Base-by-base conservation (phyloP, 345 rosid genomes). In the Euclidium syriacum region DNA sequence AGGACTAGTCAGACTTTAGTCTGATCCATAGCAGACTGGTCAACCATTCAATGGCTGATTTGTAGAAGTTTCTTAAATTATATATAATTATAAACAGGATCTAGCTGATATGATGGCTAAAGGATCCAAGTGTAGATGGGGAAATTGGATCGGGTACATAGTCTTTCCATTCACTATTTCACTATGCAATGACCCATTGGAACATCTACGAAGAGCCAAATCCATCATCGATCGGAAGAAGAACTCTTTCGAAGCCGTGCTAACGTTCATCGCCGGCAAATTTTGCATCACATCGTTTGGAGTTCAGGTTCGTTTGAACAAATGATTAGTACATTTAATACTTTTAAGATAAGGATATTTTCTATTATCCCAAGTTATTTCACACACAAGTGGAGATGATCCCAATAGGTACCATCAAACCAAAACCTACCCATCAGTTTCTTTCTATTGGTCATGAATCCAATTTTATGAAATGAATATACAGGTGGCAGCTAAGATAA, bases 71-170 rank as follows among this genome's bases (percentile, higher is more conserved):
- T n/a, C n/a, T n/a, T n/a, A n/a, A n/a, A n/a, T n/a, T n/a, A n/a
- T n/a, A n/a, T n/a, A n/a, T n/a, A n/a, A n/a, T n/a, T n/a, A n/a
- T 23, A 73, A 24, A 9, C 47, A 73, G 79, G 79, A 55, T 42
- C 62, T 80, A 52, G 77, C 75, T n/a, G 78, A 74, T 59, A 75
- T 76, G 77, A 78, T 80, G 80, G 75, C 39, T 2, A 74, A 72
- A 25, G 57, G 54, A 32, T 50, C 74, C 2, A 63, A 73, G 30
- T 76, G 57, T 36, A 62, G 62, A 14, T 80, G 84, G 84, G 84
- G 84, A 0, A 82, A 78, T 41, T 59, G 74, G 75, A 65, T 82
- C 4, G 84, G 84, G 3, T 78, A 58, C 26, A 43, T 78, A 1
- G 30, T 75, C n/a, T 27, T 78, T 14, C 87, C 87, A 8, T 73